Evolutionary conservation across 1,284 basidiomycete species (phyloP), one percentile per base, ranked within the genome.

Genomic region (Apiotrichum sp.): DNA sequence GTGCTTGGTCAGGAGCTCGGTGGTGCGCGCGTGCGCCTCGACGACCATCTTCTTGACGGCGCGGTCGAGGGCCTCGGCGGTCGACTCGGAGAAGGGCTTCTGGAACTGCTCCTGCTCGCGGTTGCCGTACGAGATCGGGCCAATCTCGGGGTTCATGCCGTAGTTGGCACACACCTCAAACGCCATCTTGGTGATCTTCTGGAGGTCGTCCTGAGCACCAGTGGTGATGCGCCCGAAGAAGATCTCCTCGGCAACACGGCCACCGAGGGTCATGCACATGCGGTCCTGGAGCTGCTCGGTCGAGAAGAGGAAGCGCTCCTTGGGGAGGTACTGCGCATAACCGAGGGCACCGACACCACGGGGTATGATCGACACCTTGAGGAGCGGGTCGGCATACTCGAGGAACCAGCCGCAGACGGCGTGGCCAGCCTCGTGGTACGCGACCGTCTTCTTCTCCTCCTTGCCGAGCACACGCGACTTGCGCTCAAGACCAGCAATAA

Each of bases 251-350:
- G 93, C 88, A 3, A 98, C 95, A 59, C 96, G 89, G 3, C 95
- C 95, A 58, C 96, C 95, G n/a, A 99, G 83, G 0, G 95, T 98
- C 91, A 98, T 98, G 78, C 91, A 95, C 80, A 99, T 98, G 56
- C 92, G 84, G 75, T 98, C 95, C 36, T 84, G 73, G 80, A 99
- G 87, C 76, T 98, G 93, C 58, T 95, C 90, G 0, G 91, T 95
- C 11, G 92, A 91, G 64, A 95, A 86, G 29, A 99, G 83, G 79
- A 96, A 98, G 50, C 92, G 87, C 72, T 99, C 96, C 52, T 92
- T 88, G 52, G 95, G 96, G 22, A 97, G 80, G 76, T 97, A 97
- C 80, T 90, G 89, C 53, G 96, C 95, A 76, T 98, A 99, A 48
- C 95, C 96, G 43, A 99, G 80, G 11, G 95, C 93, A 40, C 93